Percentiles rank a stretch among this genome's conserved stretches.
Conservation (phyloP, 176 grass and related monocot genomes). For the Puccinellia tenuiflora region DNA sequence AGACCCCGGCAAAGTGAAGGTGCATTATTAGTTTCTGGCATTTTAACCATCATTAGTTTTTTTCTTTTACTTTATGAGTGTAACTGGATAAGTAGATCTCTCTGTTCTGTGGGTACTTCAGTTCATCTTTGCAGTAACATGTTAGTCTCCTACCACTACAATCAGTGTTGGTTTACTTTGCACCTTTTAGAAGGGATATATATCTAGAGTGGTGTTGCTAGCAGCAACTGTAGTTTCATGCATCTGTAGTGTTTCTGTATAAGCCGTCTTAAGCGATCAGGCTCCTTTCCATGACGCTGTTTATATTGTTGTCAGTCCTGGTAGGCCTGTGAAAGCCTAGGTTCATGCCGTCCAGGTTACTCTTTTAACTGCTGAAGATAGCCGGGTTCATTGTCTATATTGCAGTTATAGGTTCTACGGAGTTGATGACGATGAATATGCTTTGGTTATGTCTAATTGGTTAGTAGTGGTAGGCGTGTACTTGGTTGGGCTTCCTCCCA, state of each 20-base stretch:
- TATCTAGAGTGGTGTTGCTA: background rate
- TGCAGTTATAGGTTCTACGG: background rate
- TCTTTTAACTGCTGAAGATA: background rate
- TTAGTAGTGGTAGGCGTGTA: background rate
- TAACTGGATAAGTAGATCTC: background rate
- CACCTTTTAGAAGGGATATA: background rate
- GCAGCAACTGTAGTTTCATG: slow-evolving; percentile 1
- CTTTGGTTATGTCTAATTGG: background rate
- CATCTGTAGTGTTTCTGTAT: background rate
- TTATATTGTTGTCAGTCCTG: background rate
- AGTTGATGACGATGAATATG: background rate
- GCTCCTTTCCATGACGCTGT: background rate
- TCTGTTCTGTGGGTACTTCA: background rate
- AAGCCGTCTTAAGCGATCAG: slow-evolving; percentile 1
- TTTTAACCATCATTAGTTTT: background rate
- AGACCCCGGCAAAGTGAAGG: background rate
- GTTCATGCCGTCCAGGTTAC: slow-evolving; percentile 10
- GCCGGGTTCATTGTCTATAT: background rate
- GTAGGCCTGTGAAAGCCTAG: background rate
- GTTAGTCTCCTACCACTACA: background rate
- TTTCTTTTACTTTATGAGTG: background rate
- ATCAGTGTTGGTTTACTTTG: background rate
- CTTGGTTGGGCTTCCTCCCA: slow-evolving; percentile 7
- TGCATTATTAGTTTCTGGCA: background rate
- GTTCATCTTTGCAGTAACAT: background rate